A percentile compares a stretch with the other conserved stretches of the same genome.
Evolutionary conservation across 2,329 filamentous ascomycete species (phyloP).

Genomic region (Aureobasidium sp.): DNA sequence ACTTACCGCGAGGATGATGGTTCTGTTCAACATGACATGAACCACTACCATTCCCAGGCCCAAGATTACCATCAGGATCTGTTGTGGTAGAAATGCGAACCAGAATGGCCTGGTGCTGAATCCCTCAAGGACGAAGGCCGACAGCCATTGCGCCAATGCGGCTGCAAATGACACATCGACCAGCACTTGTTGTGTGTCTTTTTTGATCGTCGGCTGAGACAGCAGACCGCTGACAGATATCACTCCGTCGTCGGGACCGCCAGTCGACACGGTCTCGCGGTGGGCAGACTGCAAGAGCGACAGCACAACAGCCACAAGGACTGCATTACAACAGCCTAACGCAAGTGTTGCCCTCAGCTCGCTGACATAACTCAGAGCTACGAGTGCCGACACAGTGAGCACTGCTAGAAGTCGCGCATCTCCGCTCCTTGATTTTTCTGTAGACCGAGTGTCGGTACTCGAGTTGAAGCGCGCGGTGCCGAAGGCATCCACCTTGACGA

Average conservation of each 20-base stretch:
- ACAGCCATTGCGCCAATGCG: conserved; percentile 21
- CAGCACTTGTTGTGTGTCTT: conserved; percentile 14
- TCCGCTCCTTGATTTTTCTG: conserved; percentile 21
- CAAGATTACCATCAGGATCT: conserved; percentile 20
- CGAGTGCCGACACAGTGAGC: conserved; percentile 31
- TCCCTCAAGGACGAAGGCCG: conserved; percentile 25
- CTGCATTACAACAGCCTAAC: conserved; percentile 37
- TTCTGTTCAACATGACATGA: conserved; percentile 21
- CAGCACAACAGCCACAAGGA: conserved; percentile 36
- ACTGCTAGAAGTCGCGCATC: conserved; percentile 29
- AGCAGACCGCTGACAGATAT: conserved; percentile 32
- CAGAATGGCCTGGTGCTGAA: conserved; percentile 23
- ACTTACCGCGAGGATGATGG: conserved; percentile 28
- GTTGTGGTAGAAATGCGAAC: conserved; percentile 21
- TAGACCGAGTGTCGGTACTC: conserved; percentile 21
- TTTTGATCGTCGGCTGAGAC: conserved; percentile 20
- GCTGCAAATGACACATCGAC: conserved; percentile 28
- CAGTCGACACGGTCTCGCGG: conserved; percentile 19
- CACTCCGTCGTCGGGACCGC: conserved; percentile 25
- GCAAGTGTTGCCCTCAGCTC: conserved; percentile 31
- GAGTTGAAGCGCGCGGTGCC: conserved; percentile 21
- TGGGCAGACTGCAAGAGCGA: conserved; percentile 34
- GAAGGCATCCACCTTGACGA: conserved; percentile 19
- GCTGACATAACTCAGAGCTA: conserved; percentile 30
- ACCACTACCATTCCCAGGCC: conserved; percentile 21